Conservation (phyloP, 2,329 filamentous ascomycete species). For the Hirsutella minnesotensis region DNA sequence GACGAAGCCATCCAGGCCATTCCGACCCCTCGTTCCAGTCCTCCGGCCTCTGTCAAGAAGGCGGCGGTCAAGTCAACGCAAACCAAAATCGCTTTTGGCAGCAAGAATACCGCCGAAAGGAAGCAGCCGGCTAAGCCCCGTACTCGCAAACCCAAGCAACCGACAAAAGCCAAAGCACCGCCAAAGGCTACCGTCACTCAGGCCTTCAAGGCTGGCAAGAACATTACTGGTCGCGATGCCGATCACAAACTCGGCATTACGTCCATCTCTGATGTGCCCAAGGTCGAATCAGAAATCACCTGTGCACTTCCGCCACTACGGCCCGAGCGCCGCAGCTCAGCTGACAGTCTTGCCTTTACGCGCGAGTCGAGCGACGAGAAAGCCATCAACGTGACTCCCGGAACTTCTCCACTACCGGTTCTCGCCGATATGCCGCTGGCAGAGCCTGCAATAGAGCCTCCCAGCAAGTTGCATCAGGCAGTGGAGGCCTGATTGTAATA, state of each 20-base stretch:
- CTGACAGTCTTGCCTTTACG: conserved; percentile 9
- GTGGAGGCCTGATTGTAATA: too few relatives aligned
- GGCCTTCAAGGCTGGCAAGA: conserved; percentile 33
- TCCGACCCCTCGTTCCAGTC: conserved; percentile 46
- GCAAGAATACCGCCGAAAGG: conserved; percentile 7
- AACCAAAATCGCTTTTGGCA: conserved; percentile 35
- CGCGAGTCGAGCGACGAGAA: conserved; percentile 5
- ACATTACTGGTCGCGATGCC: conserved; percentile 11
- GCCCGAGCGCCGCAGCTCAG: conserved; percentile 7
- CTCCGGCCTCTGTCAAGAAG: conserved; percentile 30
- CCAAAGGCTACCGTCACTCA: conserved; percentile 27
- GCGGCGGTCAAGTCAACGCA: conserved; percentile 34
- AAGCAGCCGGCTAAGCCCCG: conserved; percentile 17
- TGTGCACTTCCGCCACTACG: conserved; percentile 13
- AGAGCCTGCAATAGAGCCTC: neutral
- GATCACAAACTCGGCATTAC: neutral
- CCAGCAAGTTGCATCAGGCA: neutral
- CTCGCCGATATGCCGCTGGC: neutral
- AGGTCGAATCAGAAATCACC: neutral
- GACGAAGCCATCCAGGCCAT: conserved; percentile 36
- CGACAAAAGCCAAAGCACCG: conserved; percentile 23
- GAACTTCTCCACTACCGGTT: conserved; percentile 9
- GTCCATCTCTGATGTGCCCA: neutral
- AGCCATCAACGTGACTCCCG: conserved; percentile 3
- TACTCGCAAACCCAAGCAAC: conserved; percentile 19